These are phyloP conservation scores for Bombardia bombarda DNA, from an alignment of 495 filamentous ascomycete genomes.

Conservation along the genomic window DNA sequence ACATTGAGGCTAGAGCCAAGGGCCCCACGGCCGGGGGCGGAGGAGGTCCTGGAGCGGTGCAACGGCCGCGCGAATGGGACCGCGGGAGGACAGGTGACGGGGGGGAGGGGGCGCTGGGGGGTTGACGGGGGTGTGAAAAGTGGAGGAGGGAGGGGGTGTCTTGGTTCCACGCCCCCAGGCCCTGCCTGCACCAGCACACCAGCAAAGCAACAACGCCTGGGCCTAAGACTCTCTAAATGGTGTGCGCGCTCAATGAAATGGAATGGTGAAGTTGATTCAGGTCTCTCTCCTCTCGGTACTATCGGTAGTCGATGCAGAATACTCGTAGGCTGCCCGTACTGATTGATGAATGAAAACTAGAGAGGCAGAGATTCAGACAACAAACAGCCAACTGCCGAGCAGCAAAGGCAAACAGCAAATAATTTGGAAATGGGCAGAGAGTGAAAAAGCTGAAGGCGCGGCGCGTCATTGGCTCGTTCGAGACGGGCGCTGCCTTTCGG, in stretches of 20 bases:
- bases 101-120: slow-evolving; percentile 3
- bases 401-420: too few relatives aligned
- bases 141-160: not conserved
- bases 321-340: not conserved
- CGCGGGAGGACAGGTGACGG: slow-evolving; percentile 10
- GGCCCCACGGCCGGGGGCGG: slow-evolving; percentile 15
- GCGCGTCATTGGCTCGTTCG: too few relatives aligned
- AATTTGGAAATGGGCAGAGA: not conserved
- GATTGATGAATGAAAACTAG: not conserved
- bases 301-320: not conserved
- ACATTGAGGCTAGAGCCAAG: slow-evolving; percentile 3
- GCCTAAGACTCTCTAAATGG: not conserved
- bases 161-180: not conserved
- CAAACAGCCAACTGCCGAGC: not conserved
- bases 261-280: not conserved
- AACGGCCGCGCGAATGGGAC: slow-evolving; percentile 16
- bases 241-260: not conserved
- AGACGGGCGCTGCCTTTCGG: not conserved
- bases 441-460: not conserved
- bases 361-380: not conserved
- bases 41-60: slow-evolving; percentile 17
- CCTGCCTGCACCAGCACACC: too few relatives aligned
- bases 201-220: too few relatives aligned
- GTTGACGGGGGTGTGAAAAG: not conserved
- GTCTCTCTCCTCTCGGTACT: not conserved